Evolutionary conservation across 306 rosid species (phyloP).

Genomic region (Biancaea sappan): DNA sequence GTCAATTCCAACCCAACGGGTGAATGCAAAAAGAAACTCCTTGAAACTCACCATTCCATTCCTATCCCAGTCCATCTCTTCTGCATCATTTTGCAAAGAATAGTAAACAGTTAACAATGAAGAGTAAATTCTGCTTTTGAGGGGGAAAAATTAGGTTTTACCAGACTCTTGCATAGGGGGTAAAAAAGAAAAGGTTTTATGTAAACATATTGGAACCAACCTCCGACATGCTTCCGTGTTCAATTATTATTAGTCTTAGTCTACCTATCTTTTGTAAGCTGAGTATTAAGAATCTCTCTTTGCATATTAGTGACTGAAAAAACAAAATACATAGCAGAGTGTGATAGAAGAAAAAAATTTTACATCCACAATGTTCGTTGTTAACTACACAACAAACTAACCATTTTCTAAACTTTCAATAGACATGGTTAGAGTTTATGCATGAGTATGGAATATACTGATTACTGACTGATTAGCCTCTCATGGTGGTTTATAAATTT

Average conservation of each 20-base stretch:
- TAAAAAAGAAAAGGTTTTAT: no score
- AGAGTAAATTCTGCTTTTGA: neutral
- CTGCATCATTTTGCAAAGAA: conserved; percentile 52
- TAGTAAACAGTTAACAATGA: neutral
- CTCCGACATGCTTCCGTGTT: neutral
- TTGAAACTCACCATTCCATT: conserved; percentile 98
- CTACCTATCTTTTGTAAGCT: neutral
- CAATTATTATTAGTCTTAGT: neutral
- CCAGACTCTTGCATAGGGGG: no score
- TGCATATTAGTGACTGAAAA: neutral
- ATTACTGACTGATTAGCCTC: neutral
- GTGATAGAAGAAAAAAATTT: neutral
- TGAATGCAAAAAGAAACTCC: conserved; percentile 93
- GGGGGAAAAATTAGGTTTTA: no score
- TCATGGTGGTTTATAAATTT: neutral
- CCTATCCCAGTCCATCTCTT: conserved; percentile 98
- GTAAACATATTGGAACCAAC: neutral
- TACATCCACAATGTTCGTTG: neutral
- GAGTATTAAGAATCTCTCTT: neutral
- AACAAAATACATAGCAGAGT: neutral
- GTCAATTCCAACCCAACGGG: conserved; percentile 93
- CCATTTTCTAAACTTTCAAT: neutral
- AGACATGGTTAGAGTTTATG: conserved; percentile 6
- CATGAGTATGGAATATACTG: neutral
- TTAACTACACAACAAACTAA: neutral